Evolutionary conservation across 805 yeast genomes (phyloP).

Genomic region (Spathaspora girioi): DNA sequence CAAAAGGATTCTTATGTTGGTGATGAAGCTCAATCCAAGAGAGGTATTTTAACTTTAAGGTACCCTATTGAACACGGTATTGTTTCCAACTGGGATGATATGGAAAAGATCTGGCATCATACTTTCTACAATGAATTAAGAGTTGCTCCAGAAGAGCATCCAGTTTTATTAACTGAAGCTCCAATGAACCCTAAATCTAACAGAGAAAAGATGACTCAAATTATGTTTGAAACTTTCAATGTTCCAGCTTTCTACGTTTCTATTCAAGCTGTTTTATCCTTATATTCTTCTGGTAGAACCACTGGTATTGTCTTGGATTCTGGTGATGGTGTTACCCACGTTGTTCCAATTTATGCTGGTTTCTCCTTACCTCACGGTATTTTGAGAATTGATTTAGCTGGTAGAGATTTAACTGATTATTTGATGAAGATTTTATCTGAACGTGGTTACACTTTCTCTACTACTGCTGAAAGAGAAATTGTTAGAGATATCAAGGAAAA

Average conservation of each 20-base stretch:
- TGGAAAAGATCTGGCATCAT: constrained; percentile 99
- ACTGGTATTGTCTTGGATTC: constrained; percentile 99
- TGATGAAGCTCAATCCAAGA: constrained; percentile 99
- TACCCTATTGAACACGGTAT: constrained; percentile 99
- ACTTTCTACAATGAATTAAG: constrained; percentile 99
- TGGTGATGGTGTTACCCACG: constrained; percentile 99
- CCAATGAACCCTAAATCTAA: constrained; percentile 99
- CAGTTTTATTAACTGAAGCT: constrained; percentile 98
- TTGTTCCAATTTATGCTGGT: constrained; percentile 99
- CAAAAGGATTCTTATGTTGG: constrained; percentile 99
- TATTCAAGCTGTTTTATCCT: constrained; percentile 96
- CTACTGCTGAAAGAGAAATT: constrained; percentile 99
- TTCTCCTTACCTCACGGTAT: constrained; percentile 99
- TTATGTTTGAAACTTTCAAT: constrained; percentile 97
- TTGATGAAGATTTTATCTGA: constrained; percentile 97
- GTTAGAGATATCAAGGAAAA: constrained; percentile 94
- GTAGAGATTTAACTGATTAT: constrained; percentile 99
- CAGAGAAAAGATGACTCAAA: constrained; percentile 99
- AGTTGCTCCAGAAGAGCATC: constrained; percentile 99
- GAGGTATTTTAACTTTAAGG: constrained; percentile 98
- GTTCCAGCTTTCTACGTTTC: constrained; percentile 99
- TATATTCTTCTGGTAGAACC: constrained; percentile 99
- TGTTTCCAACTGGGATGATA: constrained; percentile 99
- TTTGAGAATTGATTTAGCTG: constrained; percentile 97
- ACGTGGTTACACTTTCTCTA: constrained; percentile 98